phyloP scores from a whole-genome alignment of 1,284 basidiomycete genomes.

The Cutaneotrichosporon sp. region DNA sequence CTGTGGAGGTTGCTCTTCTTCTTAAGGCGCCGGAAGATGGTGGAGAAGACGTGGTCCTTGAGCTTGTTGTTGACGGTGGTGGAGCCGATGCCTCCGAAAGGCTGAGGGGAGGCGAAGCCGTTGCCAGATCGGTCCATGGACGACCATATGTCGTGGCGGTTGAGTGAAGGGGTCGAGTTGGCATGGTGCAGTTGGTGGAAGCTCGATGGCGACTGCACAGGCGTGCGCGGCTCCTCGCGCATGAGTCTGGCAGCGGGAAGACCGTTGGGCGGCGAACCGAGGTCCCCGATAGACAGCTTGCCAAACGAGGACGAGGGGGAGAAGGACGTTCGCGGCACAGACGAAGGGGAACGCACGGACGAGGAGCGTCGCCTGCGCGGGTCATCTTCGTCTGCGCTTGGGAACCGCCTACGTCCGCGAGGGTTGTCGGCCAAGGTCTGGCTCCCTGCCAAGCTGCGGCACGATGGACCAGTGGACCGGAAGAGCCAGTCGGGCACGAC shows the following conservation, averaged over 20 bases:
- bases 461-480: conserved; percentile 23
- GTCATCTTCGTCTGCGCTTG: conserved; percentile 24
- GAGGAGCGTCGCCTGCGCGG: conserved; percentile 15
- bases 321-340: conserved; percentile 18
- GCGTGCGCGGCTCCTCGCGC: conserved; percentile 40
- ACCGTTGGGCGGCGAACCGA: conserved; percentile 27
- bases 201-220: conserved; percentile 44
- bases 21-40: conserved; percentile 67
- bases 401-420: conserved; percentile 15
- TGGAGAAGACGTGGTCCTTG: conserved; percentile 89
- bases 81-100: conserved; percentile 80
- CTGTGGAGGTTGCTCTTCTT: conserved; percentile 33
- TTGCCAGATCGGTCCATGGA: conserved; percentile 7
- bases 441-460: background rate
- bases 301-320: conserved; percentile 44
- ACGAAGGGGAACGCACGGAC: conserved; percentile 13
- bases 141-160: conserved; percentile 13
- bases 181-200: conserved; percentile 45
- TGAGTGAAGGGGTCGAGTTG: conserved; percentile 41
- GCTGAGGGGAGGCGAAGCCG: conserved; percentile 42
- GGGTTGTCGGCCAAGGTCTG: conserved; percentile 20
- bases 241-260: conserved; percentile 19
- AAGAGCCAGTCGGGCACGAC: conserved; percentile 95
- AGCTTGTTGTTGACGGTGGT: conserved; percentile 89
- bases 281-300: conserved; percentile 27